A percentile compares a stretch with the other conserved stretches of the same genome.
Evolutionary conservation across 495 filamentous ascomycete species (phyloP).

Genomic region (Bryoglossum gracile): DNA sequence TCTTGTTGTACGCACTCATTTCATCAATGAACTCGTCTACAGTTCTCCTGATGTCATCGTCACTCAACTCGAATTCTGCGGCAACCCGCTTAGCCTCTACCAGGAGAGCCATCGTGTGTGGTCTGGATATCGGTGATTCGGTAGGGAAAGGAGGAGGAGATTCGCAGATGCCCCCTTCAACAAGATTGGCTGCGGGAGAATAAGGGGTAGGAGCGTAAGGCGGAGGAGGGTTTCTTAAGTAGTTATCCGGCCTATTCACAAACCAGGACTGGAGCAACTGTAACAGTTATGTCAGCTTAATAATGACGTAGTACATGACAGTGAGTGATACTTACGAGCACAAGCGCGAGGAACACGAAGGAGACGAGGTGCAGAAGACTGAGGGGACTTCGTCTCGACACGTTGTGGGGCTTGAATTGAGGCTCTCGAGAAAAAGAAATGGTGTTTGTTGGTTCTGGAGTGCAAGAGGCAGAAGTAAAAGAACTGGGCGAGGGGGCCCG

Average conservation of each 20-base stretch:
- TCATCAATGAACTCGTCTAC: slow-evolving; percentile 80
- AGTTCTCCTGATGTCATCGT: slow-evolving; percentile 68
- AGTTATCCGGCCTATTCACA: slow-evolving; percentile 9
- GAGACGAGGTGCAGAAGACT: slow-evolving; percentile 34
- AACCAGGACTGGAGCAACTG: slow-evolving; percentile 24
- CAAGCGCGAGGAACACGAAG: slow-evolving; percentile 34
- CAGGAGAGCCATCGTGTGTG: slow-evolving; percentile 51
- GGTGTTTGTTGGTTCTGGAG: too few species aligned
- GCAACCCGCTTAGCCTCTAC: slow-evolving; percentile 73
- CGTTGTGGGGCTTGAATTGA: slow-evolving; percentile 15
- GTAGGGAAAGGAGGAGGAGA: slow-evolving; percentile 41
- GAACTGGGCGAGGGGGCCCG: slow-evolving; percentile 20
- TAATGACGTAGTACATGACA: background rate
- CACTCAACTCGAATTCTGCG: slow-evolving; percentile 76
- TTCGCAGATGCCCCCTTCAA: slow-evolving; percentile 37
- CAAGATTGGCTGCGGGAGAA: slow-evolving; percentile 35
- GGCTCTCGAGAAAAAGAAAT: too few species aligned
- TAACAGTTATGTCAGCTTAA: background rate
- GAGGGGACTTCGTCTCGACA: slow-evolving; percentile 19
- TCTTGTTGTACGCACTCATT: slow-evolving; percentile 52
- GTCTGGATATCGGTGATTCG: slow-evolving; percentile 36
- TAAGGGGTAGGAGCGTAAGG: slow-evolving; percentile 19
- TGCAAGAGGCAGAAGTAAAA: slow-evolving; percentile 9
- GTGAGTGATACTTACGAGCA: slow-evolving; percentile 40
- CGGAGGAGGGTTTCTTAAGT: slow-evolving; percentile 2